Percentiles rank a stretch among this genome's conserved stretches.
Conservation (phyloP, 495 filamentous ascomycete species). For the Hyaloscypha hepaticicola region DNA sequence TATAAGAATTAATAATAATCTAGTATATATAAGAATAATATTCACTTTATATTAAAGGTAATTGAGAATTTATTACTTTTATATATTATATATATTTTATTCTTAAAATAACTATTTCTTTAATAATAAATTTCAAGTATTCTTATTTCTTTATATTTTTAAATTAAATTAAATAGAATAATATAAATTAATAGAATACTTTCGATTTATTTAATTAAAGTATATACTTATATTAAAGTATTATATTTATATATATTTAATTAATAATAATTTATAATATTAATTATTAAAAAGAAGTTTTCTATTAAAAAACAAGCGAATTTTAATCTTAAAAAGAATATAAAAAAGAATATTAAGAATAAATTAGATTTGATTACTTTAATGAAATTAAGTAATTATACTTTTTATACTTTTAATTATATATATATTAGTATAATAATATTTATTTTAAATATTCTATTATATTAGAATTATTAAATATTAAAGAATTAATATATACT, state of each 20-base stretch:
- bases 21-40: conserved; percentile 13
- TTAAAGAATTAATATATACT: no score
- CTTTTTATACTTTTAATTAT: conserved; percentile 3
- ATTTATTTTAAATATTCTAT: no score
- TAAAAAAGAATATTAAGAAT: no score
- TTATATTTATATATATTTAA: background rate
- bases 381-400: conserved; percentile 14
- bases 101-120: conserved; percentile 5
- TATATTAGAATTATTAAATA: no score
- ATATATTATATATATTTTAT: conserved; percentile 8
- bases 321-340: conserved; percentile 13
- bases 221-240: no score
- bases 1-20: no score
- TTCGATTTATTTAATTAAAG: conserved; percentile 10
- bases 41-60: background rate
- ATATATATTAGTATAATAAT: no score
- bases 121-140: background rate
- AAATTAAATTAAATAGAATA: background rate
- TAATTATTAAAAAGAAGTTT: conserved; percentile 1
- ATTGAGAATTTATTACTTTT: background rate
- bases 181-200: conserved; percentile 9
- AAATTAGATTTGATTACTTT: conserved; percentile 1
- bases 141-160: no score
- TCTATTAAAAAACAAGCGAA: conserved; percentile 4
- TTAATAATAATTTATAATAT: conserved; percentile 3